Evolutionary conservation across 2,329 filamentous ascomycete genomes (phyloP).

Genomic region (Didymella exigua): DNA sequence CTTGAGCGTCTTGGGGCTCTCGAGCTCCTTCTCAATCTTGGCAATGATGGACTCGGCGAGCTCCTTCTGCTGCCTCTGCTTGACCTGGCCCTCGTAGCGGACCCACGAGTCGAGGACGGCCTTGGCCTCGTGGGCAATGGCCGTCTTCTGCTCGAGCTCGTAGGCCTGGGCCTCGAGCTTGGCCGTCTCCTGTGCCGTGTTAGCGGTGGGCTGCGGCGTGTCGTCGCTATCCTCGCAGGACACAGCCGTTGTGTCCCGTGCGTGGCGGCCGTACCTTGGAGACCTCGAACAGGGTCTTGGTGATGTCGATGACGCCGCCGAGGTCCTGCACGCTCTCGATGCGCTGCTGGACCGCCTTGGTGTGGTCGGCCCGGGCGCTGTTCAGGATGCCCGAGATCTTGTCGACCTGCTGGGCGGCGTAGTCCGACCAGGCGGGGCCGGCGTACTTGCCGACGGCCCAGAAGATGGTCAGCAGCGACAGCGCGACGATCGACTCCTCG

Average conservation of each 20-base stretch:
- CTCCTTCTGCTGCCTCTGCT: slow-evolving; percentile 98
- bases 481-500: slow-evolving; percentile 94
- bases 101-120: slow-evolving; percentile 96
- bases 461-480: slow-evolving; percentile 94
- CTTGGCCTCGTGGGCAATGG: slow-evolving; percentile 92
- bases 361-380: slow-evolving; percentile 91
- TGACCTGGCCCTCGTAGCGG: slow-evolving; percentile 97
- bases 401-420: slow-evolving; percentile 85
- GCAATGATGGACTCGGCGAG: slow-evolving; percentile 89
- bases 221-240: neutral
- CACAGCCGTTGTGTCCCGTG: no score
- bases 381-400: slow-evolving; percentile 97
- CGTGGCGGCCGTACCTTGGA: no score
- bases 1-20: slow-evolving; percentile 96
- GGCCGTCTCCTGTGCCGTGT: slow-evolving; percentile 79
- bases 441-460: slow-evolving; percentile 89
- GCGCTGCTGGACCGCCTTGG: slow-evolving; percentile 89
- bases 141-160: slow-evolving; percentile 96
- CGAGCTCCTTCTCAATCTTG: slow-evolving; percentile 98
- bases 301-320: slow-evolving; percentile 91
- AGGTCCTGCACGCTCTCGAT: slow-evolving; percentile 96
- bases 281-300: slow-evolving; percentile 95
- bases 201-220: no score
- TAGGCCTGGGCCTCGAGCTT: slow-evolving; percentile 93
- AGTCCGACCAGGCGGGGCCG: slow-evolving; percentile 88